Conservation (phyloP, 2,329 filamentous ascomycete genomes). For the Pestalotiopsis sp. region DNA sequence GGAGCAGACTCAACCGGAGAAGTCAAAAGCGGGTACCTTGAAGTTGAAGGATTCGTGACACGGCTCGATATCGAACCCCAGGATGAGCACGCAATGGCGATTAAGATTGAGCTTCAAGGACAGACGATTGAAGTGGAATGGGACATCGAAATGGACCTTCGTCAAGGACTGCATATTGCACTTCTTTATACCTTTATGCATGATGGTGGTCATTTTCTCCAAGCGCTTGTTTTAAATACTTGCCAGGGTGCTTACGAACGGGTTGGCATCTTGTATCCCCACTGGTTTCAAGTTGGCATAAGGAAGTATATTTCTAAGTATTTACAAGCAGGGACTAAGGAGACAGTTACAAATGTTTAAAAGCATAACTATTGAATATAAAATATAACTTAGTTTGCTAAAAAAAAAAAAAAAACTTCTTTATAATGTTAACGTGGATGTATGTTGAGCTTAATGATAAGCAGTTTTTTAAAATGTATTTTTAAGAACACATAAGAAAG, state of each 20-base stretch:
- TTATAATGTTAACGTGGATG: too few relatives aligned
- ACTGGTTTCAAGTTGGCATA: too few relatives aligned
- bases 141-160: neutral
- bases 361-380: neutral
- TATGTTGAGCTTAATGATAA: too few relatives aligned
- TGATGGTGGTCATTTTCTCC: neutral
- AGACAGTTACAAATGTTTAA: neutral
- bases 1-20: neutral
- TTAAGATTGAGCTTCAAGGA: neutral
- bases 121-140: neutral
- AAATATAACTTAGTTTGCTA: too few relatives aligned
- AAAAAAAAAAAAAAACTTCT: too few relatives aligned
- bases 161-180: neutral
- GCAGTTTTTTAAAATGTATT: too few relatives aligned
- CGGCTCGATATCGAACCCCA: neutral
- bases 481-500: too few relatives aligned
- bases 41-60: neutral
- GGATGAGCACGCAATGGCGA: neutral
- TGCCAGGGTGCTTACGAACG: neutral
- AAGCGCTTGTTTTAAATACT: neutral
- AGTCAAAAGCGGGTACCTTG: neutral
- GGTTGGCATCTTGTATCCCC: too few relatives aligned
- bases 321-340: neutral
- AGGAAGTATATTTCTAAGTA: neutral
- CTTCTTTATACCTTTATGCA: neutral